These are phyloP conservation scores for Lachnellula subtilissima DNA, from an alignment of 2,329 filamentous ascomycete species.

Conservation along the genomic window DNA sequence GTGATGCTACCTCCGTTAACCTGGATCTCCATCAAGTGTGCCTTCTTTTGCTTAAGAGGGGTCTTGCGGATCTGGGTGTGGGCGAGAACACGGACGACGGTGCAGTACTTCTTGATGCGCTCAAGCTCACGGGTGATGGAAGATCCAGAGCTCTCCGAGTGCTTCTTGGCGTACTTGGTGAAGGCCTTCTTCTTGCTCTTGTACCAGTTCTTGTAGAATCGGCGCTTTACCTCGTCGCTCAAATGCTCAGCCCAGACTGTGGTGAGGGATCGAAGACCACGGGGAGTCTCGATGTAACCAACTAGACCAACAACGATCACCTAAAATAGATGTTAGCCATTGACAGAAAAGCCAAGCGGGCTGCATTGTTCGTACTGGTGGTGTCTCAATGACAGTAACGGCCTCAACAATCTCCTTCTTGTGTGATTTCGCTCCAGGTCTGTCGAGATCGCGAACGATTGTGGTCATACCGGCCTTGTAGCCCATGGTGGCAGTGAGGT, in stretches of 20 bases:
- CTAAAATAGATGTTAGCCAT: conserved; percentile 69
- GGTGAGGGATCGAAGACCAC: conserved; percentile 97
- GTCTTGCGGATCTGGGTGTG: conserved; percentile 99
- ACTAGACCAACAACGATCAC: conserved; percentile 99
- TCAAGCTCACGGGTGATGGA: conserved; percentile 96
- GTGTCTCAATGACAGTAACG: conserved; percentile 83
- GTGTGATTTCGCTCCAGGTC: conserved; percentile 98
- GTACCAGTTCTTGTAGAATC: conserved; percentile 99
- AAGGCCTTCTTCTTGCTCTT: conserved; percentile 99
- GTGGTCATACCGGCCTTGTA: conserved; percentile 99
- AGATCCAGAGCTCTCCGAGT: conserved; percentile 86
- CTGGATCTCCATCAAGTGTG: conserved; percentile 99
- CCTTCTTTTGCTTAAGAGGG: conserved; percentile 99
- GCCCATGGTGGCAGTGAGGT: conserved; percentile 96
- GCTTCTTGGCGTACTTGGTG: conserved; percentile 99
- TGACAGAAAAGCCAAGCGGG: conserved; percentile 70
- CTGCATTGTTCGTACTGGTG: conserved; percentile 88
- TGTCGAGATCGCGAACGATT: conserved; percentile 92
- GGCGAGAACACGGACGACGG: conserved; percentile 96
- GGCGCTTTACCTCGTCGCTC: conserved; percentile 96
- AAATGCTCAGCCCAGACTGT: conserved; percentile 99
- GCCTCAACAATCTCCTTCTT: conserved; percentile 97
- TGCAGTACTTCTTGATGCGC: conserved; percentile 99
- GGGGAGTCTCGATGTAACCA: conserved; percentile 99
- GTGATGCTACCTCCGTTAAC: conserved; percentile 94